Conservation (phyloP, 352 stramenopile species). For the Lagenidium sp. region DNA sequence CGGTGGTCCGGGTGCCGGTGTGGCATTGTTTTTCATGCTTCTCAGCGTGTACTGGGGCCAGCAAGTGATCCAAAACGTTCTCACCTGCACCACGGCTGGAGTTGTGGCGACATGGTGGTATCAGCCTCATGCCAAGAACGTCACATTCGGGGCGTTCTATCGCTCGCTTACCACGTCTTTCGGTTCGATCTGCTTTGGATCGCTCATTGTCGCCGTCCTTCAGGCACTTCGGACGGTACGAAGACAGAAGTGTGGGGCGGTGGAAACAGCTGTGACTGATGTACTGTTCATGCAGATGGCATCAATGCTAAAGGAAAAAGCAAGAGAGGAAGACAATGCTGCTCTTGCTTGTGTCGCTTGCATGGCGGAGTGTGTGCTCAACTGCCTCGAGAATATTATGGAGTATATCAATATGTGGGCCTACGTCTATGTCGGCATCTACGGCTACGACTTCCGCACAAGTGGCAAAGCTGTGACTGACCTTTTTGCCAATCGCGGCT, state of each 20-base stretch:
- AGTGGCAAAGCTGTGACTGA: constrained; percentile 86
- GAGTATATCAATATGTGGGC: constrained; percentile 90
- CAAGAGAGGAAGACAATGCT: constrained; percentile 62
- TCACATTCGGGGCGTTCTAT: constrained; percentile 60
- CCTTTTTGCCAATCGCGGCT: constrained; percentile 78
- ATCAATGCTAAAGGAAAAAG: constrained; percentile 53
- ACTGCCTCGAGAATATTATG: constrained; percentile 78
- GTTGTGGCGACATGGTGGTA: constrained; percentile 84
- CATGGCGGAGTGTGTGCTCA: constrained; percentile 80
- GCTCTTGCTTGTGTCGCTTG: constrained; percentile 75
- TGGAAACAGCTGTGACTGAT: too few relatives aligned
- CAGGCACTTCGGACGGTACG: constrained; percentile 63
- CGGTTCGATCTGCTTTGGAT: constrained; percentile 79
- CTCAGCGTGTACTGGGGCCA: constrained; percentile 81
- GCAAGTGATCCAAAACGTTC: constrained; percentile 77
- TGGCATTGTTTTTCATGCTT: constrained; percentile 74
- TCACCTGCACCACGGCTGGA: constrained; percentile 72
- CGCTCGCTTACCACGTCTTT: constrained; percentile 75
- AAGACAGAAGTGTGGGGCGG: too few relatives aligned
- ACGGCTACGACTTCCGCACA: constrained; percentile 79
- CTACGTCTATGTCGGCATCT: constrained; percentile 87
- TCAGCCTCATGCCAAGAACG: constrained; percentile 43
- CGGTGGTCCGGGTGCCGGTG: constrained; percentile 41
- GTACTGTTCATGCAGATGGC: constrained; percentile 35
- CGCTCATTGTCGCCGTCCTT: constrained; percentile 81